A percentile compares a stretch with the other conserved stretches of the same genome.
phyloP scores from a whole-genome alignment of 2,329 filamentous ascomycete genomes.

The Xylariaceae sp. region DNA sequence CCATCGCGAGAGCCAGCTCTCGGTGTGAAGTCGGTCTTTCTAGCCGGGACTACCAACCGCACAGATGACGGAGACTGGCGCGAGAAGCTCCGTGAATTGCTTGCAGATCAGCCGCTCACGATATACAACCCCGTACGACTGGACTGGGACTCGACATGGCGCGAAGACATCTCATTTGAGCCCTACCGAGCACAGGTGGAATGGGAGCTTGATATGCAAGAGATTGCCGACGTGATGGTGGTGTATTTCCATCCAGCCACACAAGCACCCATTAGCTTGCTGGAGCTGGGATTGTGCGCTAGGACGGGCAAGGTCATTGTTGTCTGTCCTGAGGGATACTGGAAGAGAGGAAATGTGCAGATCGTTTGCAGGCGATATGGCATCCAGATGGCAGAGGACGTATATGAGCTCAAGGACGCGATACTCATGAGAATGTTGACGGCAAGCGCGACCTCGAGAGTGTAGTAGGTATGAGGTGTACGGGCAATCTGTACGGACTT shows the following conservation, averaged over 20 bases:
- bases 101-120: constrained; percentile 44
- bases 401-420: constrained; percentile 36
- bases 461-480: too few species aligned
- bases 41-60: constrained; percentile 51
- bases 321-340: constrained; percentile 46
- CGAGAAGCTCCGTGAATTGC: constrained; percentile 34
- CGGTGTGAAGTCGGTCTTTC: constrained; percentile 42
- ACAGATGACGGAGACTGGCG: constrained; percentile 47
- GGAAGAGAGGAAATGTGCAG: constrained; percentile 56
- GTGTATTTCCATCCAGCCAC: constrained; percentile 51
- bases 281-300: constrained; percentile 55
- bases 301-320: constrained; percentile 43
- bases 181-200: constrained; percentile 46
- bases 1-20: constrained; percentile 22
- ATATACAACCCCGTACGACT: constrained; percentile 52
- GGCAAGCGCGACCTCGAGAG: not conserved
- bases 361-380: constrained; percentile 47
- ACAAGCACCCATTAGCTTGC: constrained; percentile 50
- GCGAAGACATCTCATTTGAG: constrained; percentile 41
- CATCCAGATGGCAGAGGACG: constrained; percentile 39
- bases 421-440: constrained; percentile 31
- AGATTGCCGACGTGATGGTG: constrained; percentile 47
- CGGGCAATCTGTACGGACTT: too few species aligned
- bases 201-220: constrained; percentile 57
- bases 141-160: constrained; percentile 52